Conservation (phyloP, 345 rosid species). For the Populus ilicifolia region DNA sequence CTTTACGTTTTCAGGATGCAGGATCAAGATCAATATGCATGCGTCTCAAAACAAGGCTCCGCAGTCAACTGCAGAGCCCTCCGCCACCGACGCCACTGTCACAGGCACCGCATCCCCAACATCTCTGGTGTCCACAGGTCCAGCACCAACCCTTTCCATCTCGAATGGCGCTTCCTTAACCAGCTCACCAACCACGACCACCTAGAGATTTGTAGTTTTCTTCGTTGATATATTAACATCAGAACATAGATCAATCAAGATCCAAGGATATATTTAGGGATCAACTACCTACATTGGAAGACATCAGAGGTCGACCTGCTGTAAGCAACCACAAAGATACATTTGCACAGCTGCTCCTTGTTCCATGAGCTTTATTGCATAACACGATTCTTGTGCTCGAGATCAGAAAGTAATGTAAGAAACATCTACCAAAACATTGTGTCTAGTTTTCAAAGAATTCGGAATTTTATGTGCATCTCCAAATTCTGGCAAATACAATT, state of each 20-base stretch:
- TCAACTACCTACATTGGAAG: conserved; percentile 1
- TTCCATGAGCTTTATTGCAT: not conserved
- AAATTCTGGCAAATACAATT: not conserved
- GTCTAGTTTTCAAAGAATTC: not conserved
- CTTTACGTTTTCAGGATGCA: conserved; percentile 31
- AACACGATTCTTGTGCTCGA: not conserved
- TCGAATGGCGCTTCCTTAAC: conserved; percentile 18
- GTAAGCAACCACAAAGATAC: not conserved
- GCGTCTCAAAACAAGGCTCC: conserved; percentile 52
- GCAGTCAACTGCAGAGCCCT: conserved; percentile 32
- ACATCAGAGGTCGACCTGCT: not conserved
- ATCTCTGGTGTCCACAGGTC: conserved; percentile 12
- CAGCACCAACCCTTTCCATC: conserved; percentile 18
- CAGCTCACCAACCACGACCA: conserved; percentile 13
- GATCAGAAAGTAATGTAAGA: not conserved
- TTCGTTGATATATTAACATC: not conserved
- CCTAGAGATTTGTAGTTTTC: not conserved
- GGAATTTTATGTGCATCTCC: not conserved
- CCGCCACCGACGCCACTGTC: conserved; percentile 20
- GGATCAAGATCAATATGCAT: conserved; percentile 82
- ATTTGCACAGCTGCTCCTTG: conserved; percentile 1
- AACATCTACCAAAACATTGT: not conserved
- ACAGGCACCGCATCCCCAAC: conserved; percentile 28
- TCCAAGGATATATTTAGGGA: not conserved
- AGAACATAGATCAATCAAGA: conserved; percentile 5